Evolutionary conservation across 371 early-diverging fungal genomes (phyloP), one percentile per base, ranked within the genome.

Genomic region (Homolaphlyctis polyrhiza): DNA sequence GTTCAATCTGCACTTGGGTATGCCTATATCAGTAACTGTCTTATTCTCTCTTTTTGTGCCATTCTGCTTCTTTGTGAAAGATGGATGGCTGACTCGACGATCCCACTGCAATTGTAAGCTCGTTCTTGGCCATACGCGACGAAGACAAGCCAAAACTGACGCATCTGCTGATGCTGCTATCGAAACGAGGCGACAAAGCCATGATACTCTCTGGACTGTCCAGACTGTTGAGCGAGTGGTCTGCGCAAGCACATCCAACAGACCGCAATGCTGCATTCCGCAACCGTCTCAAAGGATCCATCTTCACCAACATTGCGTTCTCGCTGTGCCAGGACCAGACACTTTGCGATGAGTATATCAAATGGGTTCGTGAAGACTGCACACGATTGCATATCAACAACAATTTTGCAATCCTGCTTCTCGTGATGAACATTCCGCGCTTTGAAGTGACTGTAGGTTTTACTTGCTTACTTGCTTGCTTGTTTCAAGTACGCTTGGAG

Each of bases 281-380:
- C 4, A 18, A 55, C 5, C 55, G 35, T 33, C 27, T 55, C 35
- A 55, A 14, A 33, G 55, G 11, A 4, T 11, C 55, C 2, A 55
- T 55, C 32, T 25, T 55, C 30, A 55, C 55, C 2, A 55, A 55
- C n/a, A 27, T 55, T 33, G 2, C 55, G 30, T 55, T 55, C 32
- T 27, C 55, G 18, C 5, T 55, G 35, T 33, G 55, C 21, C 3
- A 27, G n/a, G 55, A 55, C n/a, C 55, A 55, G 55, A 25, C 33
- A 8, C 28, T 55, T 3, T 55, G 55, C n/a, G 3, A 3, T 2
- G 55, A 55, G 11, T 55, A 30, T 27, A 27, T 35, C 14, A 55
- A 55, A n/a, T 4, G 4, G 55, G 2, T 55, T 2, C 55, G 55
- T 35, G 35, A 55, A 3, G 55, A 55, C n/a, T 35, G 32, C 55